Evolutionary conservation across 176 grass and related monocot genomes (phyloP), one percentile per base, ranked within the genome.

Genomic region (Oryza rufipogon): DNA sequence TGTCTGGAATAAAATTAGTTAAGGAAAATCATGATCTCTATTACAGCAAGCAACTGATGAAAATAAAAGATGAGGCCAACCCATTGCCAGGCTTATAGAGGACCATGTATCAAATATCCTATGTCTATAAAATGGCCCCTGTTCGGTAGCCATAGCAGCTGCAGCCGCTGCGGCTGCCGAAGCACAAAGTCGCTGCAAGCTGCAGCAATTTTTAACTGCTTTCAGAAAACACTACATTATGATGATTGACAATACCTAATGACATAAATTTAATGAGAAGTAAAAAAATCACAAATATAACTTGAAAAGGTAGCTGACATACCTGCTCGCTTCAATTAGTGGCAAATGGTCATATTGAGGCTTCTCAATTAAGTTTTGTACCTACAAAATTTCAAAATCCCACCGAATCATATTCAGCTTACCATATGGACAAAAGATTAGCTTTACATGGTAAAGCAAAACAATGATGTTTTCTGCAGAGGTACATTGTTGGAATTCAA

Each of bases 261-360:
- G 39, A 77, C 42, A 63, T 7, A 60, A 56, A 71, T 47, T 54
- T 75, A 39, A 60, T 66, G n/a, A 66, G 61, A 88, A 75, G 61
- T 75, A 74, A 3, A 82, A 23, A 44, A 1, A 15, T 26, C 19
- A 84, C 38, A 75, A 71, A 45, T 38, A 36, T 38, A 73, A 30
- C 80, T 65, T 68, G 74, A 69, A 66, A 82, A 42, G 52, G 39
- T 65, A 90, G 14, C 48, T 23, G 65, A 67, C 78, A 76, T 78
- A 99, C 97, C 97, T 99, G 91, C 97, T 99, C 85, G 97, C 97
- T 79, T 99, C 97, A 63, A 99, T 89, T 74, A 99, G 88, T 76
- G 93, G 93, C 42, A 99, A 75, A 87, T 99, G 93, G 79, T 99
- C 97, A 86, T 96, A 91, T 44, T 99, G 89, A 16, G 97, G 97